phyloP scores from a whole-genome alignment of 129 eudicot species.

The Deinandra increscens region DNA sequence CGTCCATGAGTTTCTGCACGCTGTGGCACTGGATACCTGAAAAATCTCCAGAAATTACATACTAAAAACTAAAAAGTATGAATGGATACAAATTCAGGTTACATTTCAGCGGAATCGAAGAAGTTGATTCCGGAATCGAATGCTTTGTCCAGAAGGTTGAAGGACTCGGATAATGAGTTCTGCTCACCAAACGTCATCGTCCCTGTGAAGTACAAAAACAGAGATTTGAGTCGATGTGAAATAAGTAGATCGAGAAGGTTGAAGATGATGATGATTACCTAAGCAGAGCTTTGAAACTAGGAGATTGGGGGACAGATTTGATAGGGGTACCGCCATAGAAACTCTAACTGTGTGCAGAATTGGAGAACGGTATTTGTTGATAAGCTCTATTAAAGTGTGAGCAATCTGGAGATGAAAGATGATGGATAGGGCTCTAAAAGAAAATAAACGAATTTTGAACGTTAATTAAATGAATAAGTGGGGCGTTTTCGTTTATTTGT shows the following conservation, averaged over 20 bases:
- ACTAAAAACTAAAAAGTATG: neutral
- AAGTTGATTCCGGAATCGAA: slow-evolving; percentile 79
- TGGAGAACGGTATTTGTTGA: neutral
- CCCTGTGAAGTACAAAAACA: slow-evolving; percentile 34
- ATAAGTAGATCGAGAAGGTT: neutral
- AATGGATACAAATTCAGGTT: neutral
- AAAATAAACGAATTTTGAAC: too few species aligned
- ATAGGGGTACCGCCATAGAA: slow-evolving; percentile 58
- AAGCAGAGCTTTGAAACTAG: slow-evolving; percentile 80
- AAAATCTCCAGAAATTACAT: neutral
- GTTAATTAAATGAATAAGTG: too few species aligned
- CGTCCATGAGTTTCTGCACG: slow-evolving; percentile 81
- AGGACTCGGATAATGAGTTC: slow-evolving; percentile 65
- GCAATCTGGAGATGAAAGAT: too few species aligned
- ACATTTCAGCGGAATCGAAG: slow-evolving; percentile 98
- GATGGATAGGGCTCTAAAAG: too few species aligned
- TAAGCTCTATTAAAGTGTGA: neutral
- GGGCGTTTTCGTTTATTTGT: too few species aligned
- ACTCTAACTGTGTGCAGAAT: neutral
- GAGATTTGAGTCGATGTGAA: neutral
- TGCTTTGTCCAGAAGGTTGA: slow-evolving; percentile 76
- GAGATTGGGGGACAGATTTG: slow-evolving; percentile 66
- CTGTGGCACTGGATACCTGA: slow-evolving; percentile 98
- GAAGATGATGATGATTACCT: slow-evolving; percentile 32
- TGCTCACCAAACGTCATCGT: slow-evolving; percentile 94